These are phyloP conservation scores for Fusarium newnesense DNA, from an alignment of 2,329 filamentous ascomycete genomes.

Conservation along the genomic window DNA sequence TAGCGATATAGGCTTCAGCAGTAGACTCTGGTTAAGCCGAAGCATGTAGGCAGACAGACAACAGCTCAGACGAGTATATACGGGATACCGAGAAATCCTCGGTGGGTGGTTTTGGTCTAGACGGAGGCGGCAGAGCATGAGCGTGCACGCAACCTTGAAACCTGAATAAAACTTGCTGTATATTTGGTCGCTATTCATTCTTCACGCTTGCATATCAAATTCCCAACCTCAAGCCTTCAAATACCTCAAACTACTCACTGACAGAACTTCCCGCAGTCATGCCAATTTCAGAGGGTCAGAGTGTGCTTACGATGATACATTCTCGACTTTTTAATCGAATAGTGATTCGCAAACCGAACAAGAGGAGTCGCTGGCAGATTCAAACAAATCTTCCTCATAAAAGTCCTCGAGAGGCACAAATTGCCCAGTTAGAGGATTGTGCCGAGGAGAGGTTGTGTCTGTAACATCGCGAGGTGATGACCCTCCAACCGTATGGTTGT, in stretches of 20 bases:
- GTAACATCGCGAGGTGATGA: neutral
- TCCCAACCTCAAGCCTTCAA: neutral
- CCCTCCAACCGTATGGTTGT: neutral
- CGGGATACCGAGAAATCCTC: neutral
- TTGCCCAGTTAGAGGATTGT: neutral
- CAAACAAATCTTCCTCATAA: slow-evolving; percentile 1
- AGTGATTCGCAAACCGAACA: neutral
- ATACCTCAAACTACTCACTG: neutral
- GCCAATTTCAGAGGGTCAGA: neutral
- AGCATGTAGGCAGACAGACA: neutral
- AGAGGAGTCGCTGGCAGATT: neutral
- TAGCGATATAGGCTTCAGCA: neutral
- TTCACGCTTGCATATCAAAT: slow-evolving; percentile 1
- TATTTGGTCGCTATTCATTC: slow-evolving; percentile 10
- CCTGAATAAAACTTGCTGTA: neutral
- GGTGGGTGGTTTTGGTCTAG: too few species aligned
- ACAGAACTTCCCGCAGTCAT: neutral
- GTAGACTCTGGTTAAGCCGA: neutral
- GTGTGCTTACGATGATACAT: neutral
- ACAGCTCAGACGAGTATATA: neutral
- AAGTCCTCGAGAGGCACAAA: neutral
- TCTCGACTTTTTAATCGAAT: neutral
- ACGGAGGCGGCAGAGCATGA: neutral
- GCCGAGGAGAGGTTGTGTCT: neutral
- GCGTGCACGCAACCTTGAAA: neutral